Base-by-base conservation (phyloP, 2,329 filamentous ascomycete species). In the Bipolaris cookei region DNA sequence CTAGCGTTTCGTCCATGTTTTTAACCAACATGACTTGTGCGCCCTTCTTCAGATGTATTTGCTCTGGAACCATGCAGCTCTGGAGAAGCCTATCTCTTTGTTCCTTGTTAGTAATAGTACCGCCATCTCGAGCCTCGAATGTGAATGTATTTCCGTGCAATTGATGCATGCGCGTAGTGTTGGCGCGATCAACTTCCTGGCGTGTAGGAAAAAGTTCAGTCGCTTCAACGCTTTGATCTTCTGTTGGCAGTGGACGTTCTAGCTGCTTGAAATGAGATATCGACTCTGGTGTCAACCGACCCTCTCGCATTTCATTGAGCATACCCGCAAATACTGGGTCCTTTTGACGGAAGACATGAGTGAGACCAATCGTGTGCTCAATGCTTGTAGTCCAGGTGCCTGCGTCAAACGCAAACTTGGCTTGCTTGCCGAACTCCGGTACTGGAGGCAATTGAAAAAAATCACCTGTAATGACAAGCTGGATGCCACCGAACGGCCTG, bases 11-110 rank as follows among this genome's bases (percentile, higher is more conserved):
- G 71, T 99, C 95, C 79, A 98, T 89, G 68, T 99, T 99, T 77
- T 99, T 99, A 82, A 99, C 97, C n/a, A 99, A 82, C 95, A 99
- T 99, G 42, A 99, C 96, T 73, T 99, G 96, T 0, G 95, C 91
- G 8, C 92, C 91, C 61, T 95, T 89, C 76, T 97, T 98, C 28
- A 99, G 79, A 32, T 90, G 86, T 18, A 99, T 85, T 0, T 78
- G 72, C 66, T 89, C 89, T 0, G 95, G 93, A 0, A 95, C 93
- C 90, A 99, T 97, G 86, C 96, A 96, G 71, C 94, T 97, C 5
- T 85, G 77, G 5, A 99, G 81, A 0, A 98, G 77, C 71, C 88
- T 93, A 43, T 96, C 92, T 30, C 91, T 88, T 35, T 89, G 77
- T 0, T 81, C 78, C 16, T 83, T 82, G 63, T 97, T 91, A 34